Percentiles rank a stretch among this genome's conserved stretches.
phyloP scores from a whole-genome alignment of 805 yeast genomes.

The Yarrowia sp. region DNA sequence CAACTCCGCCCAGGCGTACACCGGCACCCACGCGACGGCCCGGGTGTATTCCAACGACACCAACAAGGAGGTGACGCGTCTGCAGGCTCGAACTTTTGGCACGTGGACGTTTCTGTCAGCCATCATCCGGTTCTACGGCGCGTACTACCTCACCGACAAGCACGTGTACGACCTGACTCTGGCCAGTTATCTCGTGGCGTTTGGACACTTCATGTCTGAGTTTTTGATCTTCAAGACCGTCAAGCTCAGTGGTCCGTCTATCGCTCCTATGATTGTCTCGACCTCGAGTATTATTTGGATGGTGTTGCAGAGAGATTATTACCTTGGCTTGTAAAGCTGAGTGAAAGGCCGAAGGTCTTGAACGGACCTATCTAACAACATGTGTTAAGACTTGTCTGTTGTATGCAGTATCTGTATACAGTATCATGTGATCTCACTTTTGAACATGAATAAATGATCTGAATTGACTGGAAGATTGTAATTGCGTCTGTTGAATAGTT shows the following conservation, averaged over 20 bases:
- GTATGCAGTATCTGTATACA: too few species aligned
- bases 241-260: conserved; percentile 82
- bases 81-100: conserved; percentile 96
- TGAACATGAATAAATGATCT: too few species aligned
- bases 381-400: too few species aligned
- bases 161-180: conserved; percentile 80
- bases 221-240: conserved; percentile 82
- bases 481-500: too few species aligned
- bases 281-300: conserved; percentile 81
- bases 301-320: conserved; percentile 71
- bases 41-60: conserved; percentile 75
- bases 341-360: not conserved
- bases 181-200: conserved; percentile 82
- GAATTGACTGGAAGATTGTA: too few species aligned
- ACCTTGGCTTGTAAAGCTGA: conserved; percentile 47
- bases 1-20: conserved; percentile 87
- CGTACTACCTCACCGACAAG: conserved; percentile 71
- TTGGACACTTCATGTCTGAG: conserved; percentile 81
- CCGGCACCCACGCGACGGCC: conserved; percentile 75
- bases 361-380: too few species aligned
- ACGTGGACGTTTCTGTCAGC: conserved; percentile 95
- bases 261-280: conserved; percentile 87
- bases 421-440: too few species aligned
- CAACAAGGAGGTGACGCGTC: conserved; percentile 61
- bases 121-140: conserved; percentile 84